Conservation (phyloP, 1,284 basidiomycete genomes). For the Cystobasidiaceae sp. region DNA sequence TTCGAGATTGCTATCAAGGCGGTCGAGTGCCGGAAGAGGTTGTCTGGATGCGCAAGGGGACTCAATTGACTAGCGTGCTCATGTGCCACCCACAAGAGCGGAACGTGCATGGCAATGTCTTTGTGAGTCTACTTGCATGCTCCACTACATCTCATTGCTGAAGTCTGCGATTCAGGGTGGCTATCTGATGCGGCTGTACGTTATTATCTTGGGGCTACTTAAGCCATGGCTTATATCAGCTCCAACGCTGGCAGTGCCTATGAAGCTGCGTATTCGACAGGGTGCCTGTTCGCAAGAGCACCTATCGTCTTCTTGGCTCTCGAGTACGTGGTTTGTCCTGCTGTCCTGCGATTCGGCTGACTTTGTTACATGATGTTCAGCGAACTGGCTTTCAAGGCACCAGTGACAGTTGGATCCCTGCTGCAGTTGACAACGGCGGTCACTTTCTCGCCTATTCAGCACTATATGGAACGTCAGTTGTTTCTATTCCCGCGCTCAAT, state of each 20-base stretch:
- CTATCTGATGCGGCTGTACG: constrained; percentile 36
- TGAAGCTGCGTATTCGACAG: constrained; percentile 47
- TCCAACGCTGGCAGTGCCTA: constrained; percentile 41
- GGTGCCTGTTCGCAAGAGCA: constrained; percentile 43
- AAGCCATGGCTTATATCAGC: too few relatives aligned
- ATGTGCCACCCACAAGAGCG: constrained; percentile 24
- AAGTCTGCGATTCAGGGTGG: constrained; percentile 27
- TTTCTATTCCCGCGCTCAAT: constrained; percentile 32
- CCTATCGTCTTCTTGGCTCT: constrained; percentile 47
- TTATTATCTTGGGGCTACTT: not conserved
- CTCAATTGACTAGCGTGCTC: constrained; percentile 40
- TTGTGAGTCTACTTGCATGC: constrained; percentile 5
- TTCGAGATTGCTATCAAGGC: constrained; percentile 28
- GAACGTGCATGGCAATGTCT: constrained; percentile 33
- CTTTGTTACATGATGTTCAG: not conserved
- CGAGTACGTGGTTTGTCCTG: constrained; percentile 34
- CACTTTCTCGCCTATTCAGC: constrained; percentile 26
- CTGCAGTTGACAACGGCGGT: constrained; percentile 26
- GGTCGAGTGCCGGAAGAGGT: constrained; percentile 31
- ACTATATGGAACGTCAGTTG: constrained; percentile 13
- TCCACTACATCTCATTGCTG: not conserved
- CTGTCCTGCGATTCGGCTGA: not conserved
- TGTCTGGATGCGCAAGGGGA: constrained; percentile 41
- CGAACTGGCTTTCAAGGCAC: constrained; percentile 39
- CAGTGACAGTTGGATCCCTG: constrained; percentile 33